A percentile compares a stretch with the other conserved stretches of the same genome.
phyloP scores from a whole-genome alignment of 768 basidiomycete genomes.

The Hydnum rufescens region DNA sequence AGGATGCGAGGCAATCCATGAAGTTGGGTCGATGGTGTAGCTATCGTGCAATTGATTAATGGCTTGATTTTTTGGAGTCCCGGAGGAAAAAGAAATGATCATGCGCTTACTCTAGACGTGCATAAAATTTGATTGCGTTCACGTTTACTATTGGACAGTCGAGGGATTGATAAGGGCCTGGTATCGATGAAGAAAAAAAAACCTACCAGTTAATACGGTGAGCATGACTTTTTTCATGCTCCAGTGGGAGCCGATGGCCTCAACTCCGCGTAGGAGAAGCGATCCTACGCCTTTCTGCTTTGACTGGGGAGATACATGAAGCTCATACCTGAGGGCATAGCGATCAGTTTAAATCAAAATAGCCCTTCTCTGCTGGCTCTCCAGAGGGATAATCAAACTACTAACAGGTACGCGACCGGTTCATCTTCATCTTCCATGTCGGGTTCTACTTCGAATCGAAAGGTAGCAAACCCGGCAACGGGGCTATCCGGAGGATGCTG shows the following conservation, averaged over 20 bases:
- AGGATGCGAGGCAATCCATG: conserved; percentile 2
- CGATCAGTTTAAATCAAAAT: too few species aligned
- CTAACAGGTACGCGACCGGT: too few species aligned
- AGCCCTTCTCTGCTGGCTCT: too few species aligned
- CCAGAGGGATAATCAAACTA: too few species aligned
- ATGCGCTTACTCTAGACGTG: conserved; percentile 9
- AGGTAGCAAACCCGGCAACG: conserved; percentile 12
- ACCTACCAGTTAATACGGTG: conserved; percentile 14
- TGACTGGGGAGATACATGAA: conserved; percentile 10
- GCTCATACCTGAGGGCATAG: conserved; percentile 13
- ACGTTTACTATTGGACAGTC: too few species aligned
- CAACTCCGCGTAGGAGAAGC: conserved; percentile 11
- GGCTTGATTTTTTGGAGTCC: too few species aligned
- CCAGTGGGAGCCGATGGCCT: conserved; percentile 9
- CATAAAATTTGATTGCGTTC: conserved; percentile 11
- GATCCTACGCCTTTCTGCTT: conserved; percentile 9
- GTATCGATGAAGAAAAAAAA: too few species aligned
- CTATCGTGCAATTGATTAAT: too few species aligned
- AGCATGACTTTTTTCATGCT: conserved; percentile 15
- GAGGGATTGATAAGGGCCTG: too few species aligned
- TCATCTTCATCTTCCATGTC: too few species aligned
- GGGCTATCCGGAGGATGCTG: too few species aligned
- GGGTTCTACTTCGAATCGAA: conserved; percentile 17
- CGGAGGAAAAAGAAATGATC: background rate
- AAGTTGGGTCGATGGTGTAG: conserved; percentile 7